Evolutionary conservation across 352 stramenopile species (phyloP).

Genomic region (Phytophthora ohioensis): DNA sequence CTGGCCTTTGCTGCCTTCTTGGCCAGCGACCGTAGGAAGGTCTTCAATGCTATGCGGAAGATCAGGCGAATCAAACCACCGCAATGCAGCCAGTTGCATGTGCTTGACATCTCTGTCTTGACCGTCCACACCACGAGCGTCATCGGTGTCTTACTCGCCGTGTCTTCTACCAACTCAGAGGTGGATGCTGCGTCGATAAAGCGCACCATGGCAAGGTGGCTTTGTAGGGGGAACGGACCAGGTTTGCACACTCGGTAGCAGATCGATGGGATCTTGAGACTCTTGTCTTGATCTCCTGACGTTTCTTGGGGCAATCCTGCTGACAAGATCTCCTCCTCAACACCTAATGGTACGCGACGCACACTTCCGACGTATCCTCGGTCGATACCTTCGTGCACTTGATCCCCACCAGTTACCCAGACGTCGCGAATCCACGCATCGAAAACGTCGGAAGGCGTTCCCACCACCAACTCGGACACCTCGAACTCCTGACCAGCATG

Average conservation of each 20-base stretch:
- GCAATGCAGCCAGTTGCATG: conserved; percentile 42
- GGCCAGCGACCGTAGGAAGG: conserved; percentile 36
- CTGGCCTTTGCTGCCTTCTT: conserved; percentile 10
- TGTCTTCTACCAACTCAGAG: not conserved
- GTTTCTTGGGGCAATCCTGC: conserved; percentile 47
- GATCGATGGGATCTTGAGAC: conserved; percentile 52
- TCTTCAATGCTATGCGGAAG: conserved; percentile 42
- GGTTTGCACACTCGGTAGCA: conserved; percentile 59
- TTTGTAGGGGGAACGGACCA: conserved; percentile 50
- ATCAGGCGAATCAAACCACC: conserved; percentile 42
- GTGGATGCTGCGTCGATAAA: conserved; percentile 48
- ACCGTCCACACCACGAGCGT: conserved; percentile 60
- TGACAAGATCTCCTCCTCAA: conserved; percentile 69
- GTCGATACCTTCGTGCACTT: conserved; percentile 46
- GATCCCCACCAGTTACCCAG: conserved; percentile 47
- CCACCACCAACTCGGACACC: conserved; percentile 51
- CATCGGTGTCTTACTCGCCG: conserved; percentile 14
- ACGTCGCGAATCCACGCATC: conserved; percentile 61
- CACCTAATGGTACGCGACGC: conserved; percentile 53
- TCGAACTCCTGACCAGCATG: conserved; percentile 59
- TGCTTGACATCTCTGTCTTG: conserved; percentile 35
- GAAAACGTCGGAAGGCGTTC: conserved; percentile 44
- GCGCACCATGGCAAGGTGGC: conserved; percentile 60
- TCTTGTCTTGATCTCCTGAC: conserved; percentile 14
- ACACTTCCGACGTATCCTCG: conserved; percentile 55